These are phyloP conservation scores for Zoysia pacifica DNA, from an alignment of 176 grass and related monocot genomes.

Conservation along the genomic window DNA sequence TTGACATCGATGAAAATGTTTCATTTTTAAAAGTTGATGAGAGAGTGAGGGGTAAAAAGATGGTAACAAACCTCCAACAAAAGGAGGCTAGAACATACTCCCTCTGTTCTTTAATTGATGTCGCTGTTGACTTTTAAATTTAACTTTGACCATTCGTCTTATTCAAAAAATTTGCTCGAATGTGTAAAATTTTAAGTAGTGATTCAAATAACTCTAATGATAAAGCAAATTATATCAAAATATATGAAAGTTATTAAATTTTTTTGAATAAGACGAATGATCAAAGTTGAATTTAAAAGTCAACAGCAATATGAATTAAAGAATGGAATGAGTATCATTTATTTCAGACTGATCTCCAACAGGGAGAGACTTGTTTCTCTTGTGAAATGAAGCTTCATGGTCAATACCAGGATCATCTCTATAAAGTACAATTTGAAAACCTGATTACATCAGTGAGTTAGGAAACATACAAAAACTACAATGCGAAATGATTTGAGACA, in stretches of 20 bases:
- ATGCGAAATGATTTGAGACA: no score
- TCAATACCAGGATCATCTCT: slow-evolving; percentile 31
- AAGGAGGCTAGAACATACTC: slow-evolving; percentile 36
- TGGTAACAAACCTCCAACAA: slow-evolving; percentile 44
- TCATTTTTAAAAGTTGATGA: background rate
- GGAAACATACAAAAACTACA: slow-evolving; percentile 3
- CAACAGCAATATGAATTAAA: no score
- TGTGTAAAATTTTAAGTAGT: no score
- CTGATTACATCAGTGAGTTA: slow-evolving; percentile 8
- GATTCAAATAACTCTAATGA: no score
- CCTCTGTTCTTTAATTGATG: no score
- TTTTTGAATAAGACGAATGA: no score
- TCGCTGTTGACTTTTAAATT: no score
- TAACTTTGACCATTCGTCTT: no score
- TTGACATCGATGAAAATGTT: background rate
- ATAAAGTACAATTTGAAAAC: slow-evolving; percentile 26
- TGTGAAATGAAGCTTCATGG: slow-evolving; percentile 13
- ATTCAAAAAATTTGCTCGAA: no score
- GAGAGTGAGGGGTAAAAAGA: background rate
- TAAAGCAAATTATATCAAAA: no score
- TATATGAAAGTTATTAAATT: no score
- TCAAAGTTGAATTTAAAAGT: no score
- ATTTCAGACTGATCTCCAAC: slow-evolving; percentile 31
- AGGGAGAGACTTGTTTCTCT: slow-evolving; percentile 31
- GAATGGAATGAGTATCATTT: background rate